Percentiles rank a stretch among this genome's conserved stretches.
Evolutionary conservation across 2,329 filamentous ascomycete genomes (phyloP).

Genomic region (Alternaria triticimaculans): DNA sequence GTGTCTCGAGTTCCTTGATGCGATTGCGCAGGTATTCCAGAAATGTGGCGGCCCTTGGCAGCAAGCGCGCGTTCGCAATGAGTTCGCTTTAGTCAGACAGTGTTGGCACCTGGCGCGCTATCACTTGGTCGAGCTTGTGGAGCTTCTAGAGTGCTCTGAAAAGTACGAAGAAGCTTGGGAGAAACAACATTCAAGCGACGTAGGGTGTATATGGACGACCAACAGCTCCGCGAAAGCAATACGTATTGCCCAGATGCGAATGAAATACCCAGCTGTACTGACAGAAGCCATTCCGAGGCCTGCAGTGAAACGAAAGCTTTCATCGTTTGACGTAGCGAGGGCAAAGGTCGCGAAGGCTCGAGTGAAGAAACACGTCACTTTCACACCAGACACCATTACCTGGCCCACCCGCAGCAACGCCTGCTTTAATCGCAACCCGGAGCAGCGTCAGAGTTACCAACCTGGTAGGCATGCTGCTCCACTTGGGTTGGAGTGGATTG

Average conservation of each 20-base stretch:
- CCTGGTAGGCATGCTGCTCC: neutral
- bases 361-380: neutral
- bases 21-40: neutral
- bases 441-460: neutral
- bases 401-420: neutral
- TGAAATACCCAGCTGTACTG: neutral
- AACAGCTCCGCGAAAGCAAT: neutral
- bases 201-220: neutral
- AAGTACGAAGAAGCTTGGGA: neutral
- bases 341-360: neutral
- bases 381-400: neutral
- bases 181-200: neutral
- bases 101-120: neutral
- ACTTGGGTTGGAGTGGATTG: neutral
- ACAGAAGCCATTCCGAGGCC: fast-evolving
- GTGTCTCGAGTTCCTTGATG: neutral
- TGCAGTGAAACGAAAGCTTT: neutral
- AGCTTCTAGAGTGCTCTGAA: neutral
- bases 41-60: neutral
- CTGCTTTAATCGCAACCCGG: neutral
- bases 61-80: neutral
- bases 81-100: neutral
- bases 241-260: neutral
- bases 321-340: neutral
- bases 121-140: neutral